Percentiles rank a stretch among this genome's conserved stretches.
Conservation (phyloP, 192 early-diverging fungal genomes). For the Fimicolochytrium jonesii region DNA sequence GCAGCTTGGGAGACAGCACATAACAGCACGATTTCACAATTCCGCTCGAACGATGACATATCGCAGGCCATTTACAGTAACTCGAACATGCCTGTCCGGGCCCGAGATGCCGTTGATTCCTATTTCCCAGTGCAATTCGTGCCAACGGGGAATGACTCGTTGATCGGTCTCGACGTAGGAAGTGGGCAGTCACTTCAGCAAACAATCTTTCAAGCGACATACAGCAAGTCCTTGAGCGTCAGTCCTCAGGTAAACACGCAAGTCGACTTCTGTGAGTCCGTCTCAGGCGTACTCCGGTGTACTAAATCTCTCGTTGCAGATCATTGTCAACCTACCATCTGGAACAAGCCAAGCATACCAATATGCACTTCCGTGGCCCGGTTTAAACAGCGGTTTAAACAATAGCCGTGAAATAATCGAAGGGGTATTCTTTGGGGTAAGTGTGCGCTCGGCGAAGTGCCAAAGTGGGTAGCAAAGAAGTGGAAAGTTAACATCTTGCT, state of each 20-base stretch:
- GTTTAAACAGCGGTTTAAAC: background rate
- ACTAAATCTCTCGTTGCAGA: background rate
- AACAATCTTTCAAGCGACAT: constrained; percentile 2
- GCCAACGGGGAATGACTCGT: background rate
- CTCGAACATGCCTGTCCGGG: background rate
- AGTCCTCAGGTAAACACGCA: constrained; percentile 1
- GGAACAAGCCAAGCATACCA: constrained; percentile 1
- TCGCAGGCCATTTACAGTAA: background rate
- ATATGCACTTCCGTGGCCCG: constrained; percentile 9
- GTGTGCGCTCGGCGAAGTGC: background rate
- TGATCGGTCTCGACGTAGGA: constrained; percentile 7
- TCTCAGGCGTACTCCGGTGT: background rate
- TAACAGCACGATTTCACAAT: background rate
- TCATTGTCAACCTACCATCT: background rate
- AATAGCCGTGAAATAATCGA: background rate
- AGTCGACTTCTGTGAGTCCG: background rate
- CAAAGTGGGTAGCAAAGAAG: background rate
- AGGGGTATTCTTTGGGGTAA: constrained; percentile 15
- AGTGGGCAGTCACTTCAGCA: constrained; percentile 1
- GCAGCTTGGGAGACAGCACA: constrained; percentile 4
- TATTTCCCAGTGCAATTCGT: constrained; percentile 11
- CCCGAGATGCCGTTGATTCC: constrained; percentile 1
- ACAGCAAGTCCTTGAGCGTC: constrained; percentile 1
- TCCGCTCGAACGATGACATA: no score
- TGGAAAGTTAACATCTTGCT: background rate